Base-by-base conservation (phyloP, 78 protist species). In the Cavenderia fasciculata region DNA sequence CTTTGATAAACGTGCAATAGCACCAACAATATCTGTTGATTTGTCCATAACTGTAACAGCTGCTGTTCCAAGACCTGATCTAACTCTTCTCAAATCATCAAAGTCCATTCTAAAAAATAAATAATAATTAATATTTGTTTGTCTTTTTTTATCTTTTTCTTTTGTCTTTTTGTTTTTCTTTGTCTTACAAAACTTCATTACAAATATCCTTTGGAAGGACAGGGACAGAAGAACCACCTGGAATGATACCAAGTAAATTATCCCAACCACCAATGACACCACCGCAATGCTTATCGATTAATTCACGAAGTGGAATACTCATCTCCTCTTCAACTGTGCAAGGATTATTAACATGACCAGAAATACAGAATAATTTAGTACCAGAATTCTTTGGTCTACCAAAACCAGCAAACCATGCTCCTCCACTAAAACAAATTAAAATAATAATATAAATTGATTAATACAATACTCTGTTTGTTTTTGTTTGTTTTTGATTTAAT, bases 191-290 rank as follows among this genome's bases (percentile, higher is more conserved):
- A 38, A 94, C 99, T 19, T 82, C 86, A 31, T 94, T 96, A 89
- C 99, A 98, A n/a, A 91, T 66, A 5, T 68, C 4, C 73, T 87
- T 79, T 29, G 99, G 97, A 12, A 98, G 44, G 23, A 98, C 78
- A 4, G 99, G 99, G 12, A 96, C 98, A 7, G 99, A 97, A 0
- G 98, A 93, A 21, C 99, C 99, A 27, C 99, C 99, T 29, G 99
- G 99, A 47, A 98, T 96, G 59, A 98, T 59, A 34, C 92, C 98
- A 1, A 75, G 89, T 29, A 98, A 88, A 85, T 98, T 98, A 74
- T 98, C 99, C 99, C 99, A 98, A 54, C 99, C 99, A 0, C 99
- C 99, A 36, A 65, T 65, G 57, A 98, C 98, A 62, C 99, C 99
- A n/a, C 98, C 98, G 52, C 96, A 84, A 77, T 98, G 99, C 49